Base-by-base conservation (phyloP, 75 land plant genomes). In the Picea glauca region DNA sequence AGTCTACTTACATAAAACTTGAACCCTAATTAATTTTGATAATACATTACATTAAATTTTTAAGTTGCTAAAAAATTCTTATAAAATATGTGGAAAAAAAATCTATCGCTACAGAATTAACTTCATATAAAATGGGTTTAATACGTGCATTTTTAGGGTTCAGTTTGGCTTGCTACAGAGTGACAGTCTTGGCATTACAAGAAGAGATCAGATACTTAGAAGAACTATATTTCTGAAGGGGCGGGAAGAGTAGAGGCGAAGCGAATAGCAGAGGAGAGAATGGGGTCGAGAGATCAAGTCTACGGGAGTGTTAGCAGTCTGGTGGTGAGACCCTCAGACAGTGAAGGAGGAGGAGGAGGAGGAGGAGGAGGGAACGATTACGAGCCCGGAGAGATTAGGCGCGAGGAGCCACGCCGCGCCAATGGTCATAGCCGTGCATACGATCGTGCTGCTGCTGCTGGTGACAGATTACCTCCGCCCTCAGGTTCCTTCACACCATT, bases 261-360 rank as follows among this genome's bases (percentile, higher is more conserved):
- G 3, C 5, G 33, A 18, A 38, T 1, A 4, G 13, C 0, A 17
- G 11, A 40, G 50, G 50, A 5, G 50, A 70, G 50, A 8, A 70
- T 70, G 73, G 73, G 50, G 23, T 18, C 73, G 73, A 43, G 73
- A 5, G 73, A 70, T 70, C 73, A 70, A 70, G 73, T 70, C 23
- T 70, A 70, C 73, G 73, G 73, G 23, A 70, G 54, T 20, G 73
- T 70, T 43, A 70, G 73, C 26, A 70, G 73, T 40, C 50, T 70
- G 43, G 73, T 70, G 18, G 73, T 70, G n/a, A 70, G 73, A 46
- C 73, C 73, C 0, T 70, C 73, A 20, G 54, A 70, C 20, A 70
- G 73, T 11, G 73, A 46, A 43, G 73, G 73, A 1, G 73, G 73
- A 1, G 50, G 50, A 1, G 72, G 72, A 26, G 73, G 23, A 43